phyloP scores from a whole-genome alignment of 202 grass and related monocot species.

The Eragrostis tef region DNA sequence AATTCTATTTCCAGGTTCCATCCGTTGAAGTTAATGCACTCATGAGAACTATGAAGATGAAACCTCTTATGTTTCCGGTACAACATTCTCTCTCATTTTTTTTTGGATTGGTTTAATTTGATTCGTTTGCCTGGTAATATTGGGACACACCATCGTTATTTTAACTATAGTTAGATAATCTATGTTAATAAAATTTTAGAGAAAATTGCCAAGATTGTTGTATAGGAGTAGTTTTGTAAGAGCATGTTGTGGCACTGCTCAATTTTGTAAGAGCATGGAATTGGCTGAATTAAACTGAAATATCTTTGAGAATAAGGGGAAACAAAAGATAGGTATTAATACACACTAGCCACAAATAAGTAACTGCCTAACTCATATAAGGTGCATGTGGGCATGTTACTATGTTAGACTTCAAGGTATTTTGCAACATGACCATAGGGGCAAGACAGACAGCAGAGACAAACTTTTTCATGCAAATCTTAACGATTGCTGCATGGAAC shows the following conservation, averaged over 20 bases:
- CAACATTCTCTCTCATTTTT: constrained; percentile 28
- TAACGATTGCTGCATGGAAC: too few relatives aligned
- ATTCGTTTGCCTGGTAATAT: constrained; percentile 28
- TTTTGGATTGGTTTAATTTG: constrained; percentile 27
- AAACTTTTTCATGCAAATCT: too few relatives aligned
- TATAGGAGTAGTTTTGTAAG: constrained; percentile 28
- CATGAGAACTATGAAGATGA: constrained; percentile 94
- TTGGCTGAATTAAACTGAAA: constrained; percentile 24
- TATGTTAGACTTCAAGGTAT: background rate
- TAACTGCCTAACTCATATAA: constrained; percentile 29
- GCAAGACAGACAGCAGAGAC: too few relatives aligned
- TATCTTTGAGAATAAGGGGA: background rate
- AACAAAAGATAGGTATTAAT: constrained; percentile 36
- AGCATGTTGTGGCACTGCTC: constrained; percentile 18
- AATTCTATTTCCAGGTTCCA: constrained; percentile 69
- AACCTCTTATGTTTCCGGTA: constrained; percentile 91
- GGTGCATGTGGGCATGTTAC: background rate
- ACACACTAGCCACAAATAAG: constrained; percentile 9
- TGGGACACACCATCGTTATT: constrained; percentile 25
- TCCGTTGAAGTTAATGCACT: constrained; percentile 94
- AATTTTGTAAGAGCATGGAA: background rate
- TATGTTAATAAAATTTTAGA: constrained; percentile 11
- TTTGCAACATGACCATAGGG: too few relatives aligned
- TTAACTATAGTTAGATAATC: constrained; percentile 25
- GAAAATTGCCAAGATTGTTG: constrained; percentile 5